These are phyloP conservation scores for Ophiobolus disseminans DNA, from an alignment of 2,329 filamentous ascomycete species.

Conservation along the genomic window DNA sequence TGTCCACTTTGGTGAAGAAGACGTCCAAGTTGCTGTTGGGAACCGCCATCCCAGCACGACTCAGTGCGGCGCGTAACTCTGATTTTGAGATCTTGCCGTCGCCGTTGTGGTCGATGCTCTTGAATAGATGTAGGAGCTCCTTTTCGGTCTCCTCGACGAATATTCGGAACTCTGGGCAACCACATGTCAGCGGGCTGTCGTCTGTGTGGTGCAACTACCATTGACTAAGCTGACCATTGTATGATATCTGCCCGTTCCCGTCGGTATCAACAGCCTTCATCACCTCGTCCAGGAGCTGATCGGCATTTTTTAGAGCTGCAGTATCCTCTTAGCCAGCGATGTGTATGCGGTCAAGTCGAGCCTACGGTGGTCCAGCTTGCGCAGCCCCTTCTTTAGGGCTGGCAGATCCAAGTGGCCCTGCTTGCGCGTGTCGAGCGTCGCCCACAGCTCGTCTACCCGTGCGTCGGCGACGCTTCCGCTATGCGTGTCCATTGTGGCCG, in stretches of 20 bases:
- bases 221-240: slow-evolving; percentile 67
- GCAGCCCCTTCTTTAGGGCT: slow-evolving; percentile 82
- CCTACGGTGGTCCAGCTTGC: slow-evolving; percentile 90
- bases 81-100: slow-evolving; percentile 85
- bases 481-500: slow-evolving; percentile 71
- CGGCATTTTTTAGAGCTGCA: slow-evolving; percentile 85
- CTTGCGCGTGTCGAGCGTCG: slow-evolving; percentile 75
- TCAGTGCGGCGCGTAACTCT: slow-evolving; percentile 83
- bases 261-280: slow-evolving; percentile 84
- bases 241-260: slow-evolving; percentile 88
- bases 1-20: slow-evolving; percentile 90
- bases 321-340: slow-evolving; percentile 28
- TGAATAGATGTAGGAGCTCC: slow-evolving; percentile 82
- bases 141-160: slow-evolving; percentile 90
- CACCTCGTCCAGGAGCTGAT: slow-evolving; percentile 80
- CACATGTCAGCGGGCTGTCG: slow-evolving; percentile 22
- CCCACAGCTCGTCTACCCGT: slow-evolving; percentile 85
- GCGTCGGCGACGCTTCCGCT: slow-evolving; percentile 79
- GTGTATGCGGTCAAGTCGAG: slow-evolving; percentile 14
- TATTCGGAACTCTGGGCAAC: slow-evolving; percentile 75
- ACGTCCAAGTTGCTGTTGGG: slow-evolving; percentile 77
- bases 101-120: slow-evolving; percentile 82
- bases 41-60: slow-evolving; percentile 77
- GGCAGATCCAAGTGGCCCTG: slow-evolving; percentile 84
- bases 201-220: background rate